A percentile compares a stretch with the other conserved stretches of the same genome.
phyloP scores from a whole-genome alignment of 2,329 filamentous ascomycete species.

The Pseudocercospora musae region DNA sequence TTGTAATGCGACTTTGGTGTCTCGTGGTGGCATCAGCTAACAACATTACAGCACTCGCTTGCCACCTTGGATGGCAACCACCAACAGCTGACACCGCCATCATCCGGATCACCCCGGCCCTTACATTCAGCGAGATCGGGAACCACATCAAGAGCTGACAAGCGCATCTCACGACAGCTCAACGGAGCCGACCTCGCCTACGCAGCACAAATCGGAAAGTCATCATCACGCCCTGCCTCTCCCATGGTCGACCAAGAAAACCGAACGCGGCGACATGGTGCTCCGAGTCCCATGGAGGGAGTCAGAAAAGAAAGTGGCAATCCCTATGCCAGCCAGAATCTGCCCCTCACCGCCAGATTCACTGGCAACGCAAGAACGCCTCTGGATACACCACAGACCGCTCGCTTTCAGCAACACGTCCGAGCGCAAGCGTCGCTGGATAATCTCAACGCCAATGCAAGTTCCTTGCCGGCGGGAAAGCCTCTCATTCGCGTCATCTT shows the following conservation, averaged over 20 bases:
- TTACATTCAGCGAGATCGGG: constrained; percentile 52
- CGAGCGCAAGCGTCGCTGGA: constrained; percentile 82
- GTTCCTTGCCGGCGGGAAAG: constrained; percentile 78
- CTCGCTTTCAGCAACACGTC: constrained; percentile 65
- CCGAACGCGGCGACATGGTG: constrained; percentile 56
- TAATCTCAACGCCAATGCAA: constrained; percentile 61
- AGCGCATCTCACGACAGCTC: constrained; percentile 48
- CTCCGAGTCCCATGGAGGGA: constrained; percentile 56
- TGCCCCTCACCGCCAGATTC: constrained; percentile 41
- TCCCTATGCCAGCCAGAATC: constrained; percentile 47
- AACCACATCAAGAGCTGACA: constrained; percentile 47
- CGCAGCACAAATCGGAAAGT: constrained; percentile 45
- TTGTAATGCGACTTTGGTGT: background rate
- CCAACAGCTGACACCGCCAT: constrained; percentile 54
- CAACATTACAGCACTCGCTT: constrained; percentile 67
- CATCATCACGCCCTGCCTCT: constrained; percentile 60
- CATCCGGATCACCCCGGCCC: constrained; percentile 63
- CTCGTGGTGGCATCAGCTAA: too few relatives aligned
- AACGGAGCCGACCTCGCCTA: constrained; percentile 44
- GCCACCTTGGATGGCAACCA: constrained; percentile 69
- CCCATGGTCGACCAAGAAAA: constrained; percentile 61
- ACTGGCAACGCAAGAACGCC: constrained; percentile 49
- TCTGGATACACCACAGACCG: constrained; percentile 59
- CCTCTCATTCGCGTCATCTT: constrained; percentile 91
- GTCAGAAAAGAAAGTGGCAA: constrained; percentile 48